A percentile compares a stretch with the other conserved stretches of the same genome.
Conservation (phyloP, 306 rosid species). For the Alnus rubra region DNA sequence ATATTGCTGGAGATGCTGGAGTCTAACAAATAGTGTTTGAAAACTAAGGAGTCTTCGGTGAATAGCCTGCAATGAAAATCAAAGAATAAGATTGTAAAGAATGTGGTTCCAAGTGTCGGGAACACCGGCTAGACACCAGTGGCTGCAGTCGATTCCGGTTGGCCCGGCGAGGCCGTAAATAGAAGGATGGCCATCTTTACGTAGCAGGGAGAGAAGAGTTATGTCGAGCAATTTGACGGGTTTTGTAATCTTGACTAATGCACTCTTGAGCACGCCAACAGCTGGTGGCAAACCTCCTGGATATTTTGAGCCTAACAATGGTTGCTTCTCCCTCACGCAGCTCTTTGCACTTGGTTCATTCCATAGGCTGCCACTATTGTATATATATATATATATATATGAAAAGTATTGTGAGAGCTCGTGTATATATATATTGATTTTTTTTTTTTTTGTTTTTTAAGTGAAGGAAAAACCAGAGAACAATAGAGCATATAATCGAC, state of each 20-base stretch:
- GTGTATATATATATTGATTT: neutral
- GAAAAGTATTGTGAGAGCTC: neutral
- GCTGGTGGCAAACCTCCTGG: conserved; percentile 76
- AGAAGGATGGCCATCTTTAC: conserved; percentile 94
- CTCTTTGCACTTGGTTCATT: conserved; percentile 66
- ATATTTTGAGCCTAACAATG: conserved; percentile 61
- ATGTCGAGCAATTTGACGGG: conserved; percentile 73
- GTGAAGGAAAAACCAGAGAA: no score
- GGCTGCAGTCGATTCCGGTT: conserved; percentile 70
- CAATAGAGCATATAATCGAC: no score
- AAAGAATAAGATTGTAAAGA: conserved; percentile 65
- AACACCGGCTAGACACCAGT: conserved; percentile 95
- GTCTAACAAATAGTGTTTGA: no score
- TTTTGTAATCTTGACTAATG: conserved; percentile 45
- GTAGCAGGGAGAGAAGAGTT: conserved; percentile 66
- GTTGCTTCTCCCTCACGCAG: conserved; percentile 52
- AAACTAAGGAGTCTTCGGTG: no score
- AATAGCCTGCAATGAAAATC: neutral
- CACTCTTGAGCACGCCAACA: conserved; percentile 59
- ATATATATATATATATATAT: conserved; percentile 16
- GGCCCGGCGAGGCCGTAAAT: conserved; percentile 59
- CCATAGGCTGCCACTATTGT: conserved; percentile 65
- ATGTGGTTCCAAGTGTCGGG: conserved; percentile 95
- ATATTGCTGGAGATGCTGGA: no score
- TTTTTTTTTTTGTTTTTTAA: no score